Evolutionary conservation across 2,329 filamentous ascomycete genomes (phyloP).

Genomic region (Mariannaea sp.): DNA sequence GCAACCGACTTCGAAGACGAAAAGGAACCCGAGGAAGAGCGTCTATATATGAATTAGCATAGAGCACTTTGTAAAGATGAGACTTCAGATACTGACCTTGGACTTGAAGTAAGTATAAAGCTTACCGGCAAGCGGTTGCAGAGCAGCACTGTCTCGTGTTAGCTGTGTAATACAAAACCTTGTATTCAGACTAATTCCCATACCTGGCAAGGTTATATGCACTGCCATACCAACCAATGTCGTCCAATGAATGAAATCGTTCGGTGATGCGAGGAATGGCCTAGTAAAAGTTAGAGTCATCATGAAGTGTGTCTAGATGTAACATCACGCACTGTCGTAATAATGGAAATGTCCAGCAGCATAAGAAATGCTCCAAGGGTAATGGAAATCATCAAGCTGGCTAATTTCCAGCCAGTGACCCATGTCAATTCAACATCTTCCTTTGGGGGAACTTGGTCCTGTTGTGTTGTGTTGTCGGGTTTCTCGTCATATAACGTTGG

Average conservation of each 20-base stretch:
- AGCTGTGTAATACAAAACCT: constrained; percentile 33
- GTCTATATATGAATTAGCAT: constrained; percentile 24
- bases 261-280: constrained; percentile 56
- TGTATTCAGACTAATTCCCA: background rate
- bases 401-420: constrained; percentile 40
- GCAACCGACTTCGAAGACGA: constrained; percentile 47
- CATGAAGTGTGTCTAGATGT: background rate
- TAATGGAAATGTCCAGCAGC: constrained; percentile 58
- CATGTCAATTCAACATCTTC: constrained; percentile 23
- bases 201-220: constrained; percentile 54
- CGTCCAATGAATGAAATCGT: constrained; percentile 54
- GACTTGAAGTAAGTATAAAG: constrained; percentile 48
- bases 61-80: constrained; percentile 44
- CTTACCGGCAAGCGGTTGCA: constrained; percentile 58
- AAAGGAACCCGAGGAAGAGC: constrained; percentile 38
- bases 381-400: constrained; percentile 44
- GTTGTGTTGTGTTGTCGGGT: constrained; percentile 8
- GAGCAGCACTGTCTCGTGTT: constrained; percentile 45
- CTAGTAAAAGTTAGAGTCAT: constrained; percentile 27
- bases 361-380: constrained; percentile 53
- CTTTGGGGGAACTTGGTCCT: constrained; percentile 9
- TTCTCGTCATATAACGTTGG: constrained; percentile 29
- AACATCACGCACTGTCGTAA: constrained; percentile 51
- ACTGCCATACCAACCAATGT: constrained; percentile 62
- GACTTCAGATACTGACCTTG: constrained; percentile 18